Evolutionary conservation across 2,329 filamentous ascomycete species (phyloP).

Genomic region (Elsinoe arachidis): DNA sequence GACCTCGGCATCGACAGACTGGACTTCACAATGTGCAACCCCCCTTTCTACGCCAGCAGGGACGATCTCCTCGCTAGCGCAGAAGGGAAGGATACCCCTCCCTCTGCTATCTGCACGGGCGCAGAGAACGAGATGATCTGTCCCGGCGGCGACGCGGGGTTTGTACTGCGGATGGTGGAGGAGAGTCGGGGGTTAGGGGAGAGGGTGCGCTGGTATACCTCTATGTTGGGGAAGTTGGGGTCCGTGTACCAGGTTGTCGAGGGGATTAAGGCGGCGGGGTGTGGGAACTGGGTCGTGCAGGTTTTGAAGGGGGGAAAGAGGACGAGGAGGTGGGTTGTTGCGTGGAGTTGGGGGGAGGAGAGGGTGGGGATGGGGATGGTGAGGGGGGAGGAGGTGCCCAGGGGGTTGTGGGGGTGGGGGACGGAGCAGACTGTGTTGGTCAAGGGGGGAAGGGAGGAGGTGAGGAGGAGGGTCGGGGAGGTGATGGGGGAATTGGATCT

Average conservation of each 20-base stretch:
- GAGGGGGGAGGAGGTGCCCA: conserved; percentile 3
- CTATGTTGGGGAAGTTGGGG: conserved; percentile 76
- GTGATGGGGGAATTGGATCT: conserved; percentile 51
- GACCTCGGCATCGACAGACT: conserved; percentile 46
- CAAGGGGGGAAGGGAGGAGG: conserved; percentile 24
- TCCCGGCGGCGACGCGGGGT: conserved; percentile 64
- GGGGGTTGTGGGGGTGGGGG: conserved; percentile 29
- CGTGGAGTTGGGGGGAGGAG: conserved; percentile 69
- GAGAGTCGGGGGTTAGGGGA: conserved; percentile 56
- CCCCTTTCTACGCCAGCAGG: conserved; percentile 79
- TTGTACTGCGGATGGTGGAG: conserved; percentile 60
- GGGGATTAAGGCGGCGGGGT: conserved; percentile 45
- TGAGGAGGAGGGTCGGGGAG: conserved; percentile 34
- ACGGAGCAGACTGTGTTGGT: conserved; percentile 41
- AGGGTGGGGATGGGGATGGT: conserved; percentile 47
- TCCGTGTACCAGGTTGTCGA: conserved; percentile 56
- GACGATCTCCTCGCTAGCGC: conserved; percentile 56
- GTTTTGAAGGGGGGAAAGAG: conserved; percentile 68
- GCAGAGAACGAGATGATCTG: conserved; percentile 73
- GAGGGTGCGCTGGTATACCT: conserved; percentile 76
- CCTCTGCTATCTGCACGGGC: conserved; percentile 68
- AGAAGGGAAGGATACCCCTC: conserved; percentile 58
- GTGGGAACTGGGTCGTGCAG: conserved; percentile 74
- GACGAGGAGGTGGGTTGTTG: conserved; percentile 79
- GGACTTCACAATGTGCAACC: conserved; percentile 88